phyloP scores from a whole-genome alignment of 164 flowering plant species.

The Berberis vulgaris region DNA sequence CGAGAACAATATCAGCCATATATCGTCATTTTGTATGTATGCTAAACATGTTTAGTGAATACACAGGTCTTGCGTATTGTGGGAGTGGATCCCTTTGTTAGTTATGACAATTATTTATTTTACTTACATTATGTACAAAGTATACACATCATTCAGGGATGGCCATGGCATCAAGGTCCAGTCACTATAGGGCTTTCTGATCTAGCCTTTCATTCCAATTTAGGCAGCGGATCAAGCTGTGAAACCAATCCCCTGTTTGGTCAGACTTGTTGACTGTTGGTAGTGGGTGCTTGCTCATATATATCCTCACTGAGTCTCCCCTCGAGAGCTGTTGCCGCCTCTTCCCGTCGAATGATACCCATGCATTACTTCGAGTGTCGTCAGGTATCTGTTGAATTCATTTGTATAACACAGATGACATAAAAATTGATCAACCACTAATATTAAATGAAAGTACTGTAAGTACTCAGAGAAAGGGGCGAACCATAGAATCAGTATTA shows the following conservation, averaged over 20 bases:
- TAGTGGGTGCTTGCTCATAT: conserved; percentile 91
- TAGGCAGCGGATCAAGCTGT: conserved; percentile 86
- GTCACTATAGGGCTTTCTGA: conserved; percentile 72
- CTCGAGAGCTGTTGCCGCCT: conserved; percentile 94
- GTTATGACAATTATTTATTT: no score
- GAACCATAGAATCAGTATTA: no score
- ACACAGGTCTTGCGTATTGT: no score
- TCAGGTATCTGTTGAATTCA: conserved; percentile 63
- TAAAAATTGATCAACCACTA: neutral
- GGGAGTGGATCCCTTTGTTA: no score
- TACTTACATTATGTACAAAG: no score
- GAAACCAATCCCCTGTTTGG: conserved; percentile 99
- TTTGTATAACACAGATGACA: neutral
- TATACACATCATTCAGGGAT: neutral
- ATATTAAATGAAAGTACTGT: no score
- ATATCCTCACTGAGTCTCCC: conserved; percentile 82
- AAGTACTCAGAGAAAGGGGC: no score
- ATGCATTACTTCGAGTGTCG: conserved; percentile 90
- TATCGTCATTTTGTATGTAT: no score
- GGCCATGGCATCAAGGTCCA: neutral
- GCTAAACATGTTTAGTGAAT: no score
- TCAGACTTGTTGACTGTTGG: conserved; percentile 95
- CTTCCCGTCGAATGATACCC: conserved; percentile 99
- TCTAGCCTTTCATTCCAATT: conserved; percentile 97
- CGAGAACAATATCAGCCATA: no score